Percentiles rank a stretch among this genome's conserved stretches.
phyloP scores from a whole-genome alignment of 2,329 filamentous ascomycete genomes.

The Aspergillus cejpii region DNA sequence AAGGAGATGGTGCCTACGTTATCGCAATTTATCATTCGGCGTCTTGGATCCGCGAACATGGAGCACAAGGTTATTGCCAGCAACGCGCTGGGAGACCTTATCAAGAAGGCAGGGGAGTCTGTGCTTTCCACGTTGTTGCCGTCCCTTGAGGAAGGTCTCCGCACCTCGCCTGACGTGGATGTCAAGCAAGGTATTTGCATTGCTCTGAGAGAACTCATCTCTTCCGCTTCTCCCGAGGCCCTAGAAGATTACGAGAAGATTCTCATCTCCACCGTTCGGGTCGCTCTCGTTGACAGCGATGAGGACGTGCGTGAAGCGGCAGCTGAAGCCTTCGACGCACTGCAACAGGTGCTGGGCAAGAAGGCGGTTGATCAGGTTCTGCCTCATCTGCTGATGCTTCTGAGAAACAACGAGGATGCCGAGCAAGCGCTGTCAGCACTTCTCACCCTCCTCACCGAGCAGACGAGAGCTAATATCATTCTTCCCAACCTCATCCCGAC shows the following conservation, averaged over 20 bases:
- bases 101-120: conserved; percentile 91
- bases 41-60: conserved; percentile 91
- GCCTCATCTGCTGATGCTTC: conserved; percentile 81
- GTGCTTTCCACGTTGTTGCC: conserved; percentile 82
- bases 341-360: conserved; percentile 92
- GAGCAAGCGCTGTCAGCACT: conserved; percentile 89
- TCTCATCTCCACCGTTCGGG: conserved; percentile 87
- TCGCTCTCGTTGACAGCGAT: conserved; percentile 83
- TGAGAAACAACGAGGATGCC: conserved; percentile 77
- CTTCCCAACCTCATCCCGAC: conserved; percentile 93
- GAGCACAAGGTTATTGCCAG: conserved; percentile 98
- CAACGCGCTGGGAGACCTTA: conserved; percentile 92
- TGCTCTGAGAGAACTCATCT: conserved; percentile 86
- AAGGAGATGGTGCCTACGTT: conserved; percentile 94
- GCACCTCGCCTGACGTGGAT: conserved; percentile 81
- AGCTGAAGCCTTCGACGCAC: conserved; percentile 90
- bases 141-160: conserved; percentile 83
- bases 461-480: conserved; percentile 90
- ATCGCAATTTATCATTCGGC: conserved; percentile 87
- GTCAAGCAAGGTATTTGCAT: conserved; percentile 97
- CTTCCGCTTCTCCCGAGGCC: conserved; percentile 78
- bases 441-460: conserved; percentile 87
- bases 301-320: conserved; percentile 89
- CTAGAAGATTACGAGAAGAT: conserved; percentile 93
- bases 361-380: conserved; percentile 90